Evolutionary conservation across 345 rosid species (phyloP).

Genomic region (Citrus trifoliata): DNA sequence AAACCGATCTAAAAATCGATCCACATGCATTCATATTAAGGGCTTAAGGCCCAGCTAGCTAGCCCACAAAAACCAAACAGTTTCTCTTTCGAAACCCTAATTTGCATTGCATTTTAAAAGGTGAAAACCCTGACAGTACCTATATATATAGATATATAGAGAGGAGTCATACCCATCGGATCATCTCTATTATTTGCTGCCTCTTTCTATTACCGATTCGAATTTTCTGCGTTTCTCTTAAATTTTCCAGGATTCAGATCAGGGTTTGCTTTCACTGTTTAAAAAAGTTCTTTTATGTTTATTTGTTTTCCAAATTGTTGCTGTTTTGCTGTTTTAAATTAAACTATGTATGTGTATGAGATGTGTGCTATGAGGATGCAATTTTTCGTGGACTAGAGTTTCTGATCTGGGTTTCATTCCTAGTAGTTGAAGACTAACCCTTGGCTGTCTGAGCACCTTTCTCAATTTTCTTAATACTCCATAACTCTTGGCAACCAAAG

Average conservation of each 20-base stretch:
- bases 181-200: neutral
- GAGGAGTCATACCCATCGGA: accelerated
- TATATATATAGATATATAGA: neutral
- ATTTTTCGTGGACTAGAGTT: conserved; percentile 94
- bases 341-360: neutral
- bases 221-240: neutral
- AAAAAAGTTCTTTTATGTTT: too few species aligned
- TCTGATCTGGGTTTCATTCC: conserved; percentile 74
- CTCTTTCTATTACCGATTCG: neutral
- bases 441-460: conserved; percentile 98
- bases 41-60: neutral
- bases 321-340: neutral
- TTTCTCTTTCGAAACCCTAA: conserved; percentile 9
- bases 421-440: conserved; percentile 89
- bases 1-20: too few species aligned
- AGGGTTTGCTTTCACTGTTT: neutral
- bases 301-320: too few species aligned
- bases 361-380: conserved; percentile 62
- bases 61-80: neutral
- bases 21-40: too few species aligned
- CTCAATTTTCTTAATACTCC: neutral
- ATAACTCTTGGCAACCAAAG: too few species aligned
- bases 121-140: neutral
- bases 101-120: neutral
- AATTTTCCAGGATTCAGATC: neutral